These are phyloP conservation scores for Podosphaera fusca DNA, from an alignment of 2,329 filamentous ascomycete genomes.

Conservation along the genomic window DNA sequence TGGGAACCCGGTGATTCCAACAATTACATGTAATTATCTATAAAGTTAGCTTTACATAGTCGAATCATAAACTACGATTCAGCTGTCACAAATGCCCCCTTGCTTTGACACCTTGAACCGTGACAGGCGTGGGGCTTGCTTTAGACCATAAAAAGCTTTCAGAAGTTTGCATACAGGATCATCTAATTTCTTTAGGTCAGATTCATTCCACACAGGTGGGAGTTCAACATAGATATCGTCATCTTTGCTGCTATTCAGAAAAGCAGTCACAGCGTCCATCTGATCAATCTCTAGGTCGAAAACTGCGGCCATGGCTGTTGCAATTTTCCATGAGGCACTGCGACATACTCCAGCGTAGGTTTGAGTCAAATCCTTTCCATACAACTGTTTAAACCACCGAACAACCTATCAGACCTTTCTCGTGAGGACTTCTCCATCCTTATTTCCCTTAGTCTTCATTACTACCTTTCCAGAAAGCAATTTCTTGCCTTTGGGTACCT, in stretches of 20 bases:
- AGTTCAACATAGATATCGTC: not conserved
- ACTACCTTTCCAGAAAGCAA: not conserved
- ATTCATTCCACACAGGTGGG: not conserved
- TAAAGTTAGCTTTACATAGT: too few relatives aligned
- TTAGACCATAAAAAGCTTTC: not conserved
- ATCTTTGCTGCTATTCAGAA: not conserved
- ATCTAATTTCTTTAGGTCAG: not conserved
- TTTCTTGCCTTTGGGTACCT: not conserved
- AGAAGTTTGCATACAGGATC: not conserved
- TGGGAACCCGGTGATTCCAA: too few relatives aligned
- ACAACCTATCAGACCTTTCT: not conserved
- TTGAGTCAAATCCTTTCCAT: not conserved
- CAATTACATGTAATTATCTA: too few relatives aligned
- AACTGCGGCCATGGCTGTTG: not conserved
- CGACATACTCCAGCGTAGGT: not conserved
- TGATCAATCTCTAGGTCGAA: conserved; percentile 1
- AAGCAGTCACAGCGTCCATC: not conserved
- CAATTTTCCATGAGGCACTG: not conserved
- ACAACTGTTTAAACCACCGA: not conserved
- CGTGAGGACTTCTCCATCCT: not conserved
- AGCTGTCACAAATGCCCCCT: too few relatives aligned
- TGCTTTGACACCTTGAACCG: not conserved
- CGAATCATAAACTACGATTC: too few relatives aligned
- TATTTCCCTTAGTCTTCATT: not conserved
- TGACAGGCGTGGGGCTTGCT: not conserved